Base-by-base conservation (phyloP, 148 eudicot genomes). In the Vaccinium myrtillus region DNA sequence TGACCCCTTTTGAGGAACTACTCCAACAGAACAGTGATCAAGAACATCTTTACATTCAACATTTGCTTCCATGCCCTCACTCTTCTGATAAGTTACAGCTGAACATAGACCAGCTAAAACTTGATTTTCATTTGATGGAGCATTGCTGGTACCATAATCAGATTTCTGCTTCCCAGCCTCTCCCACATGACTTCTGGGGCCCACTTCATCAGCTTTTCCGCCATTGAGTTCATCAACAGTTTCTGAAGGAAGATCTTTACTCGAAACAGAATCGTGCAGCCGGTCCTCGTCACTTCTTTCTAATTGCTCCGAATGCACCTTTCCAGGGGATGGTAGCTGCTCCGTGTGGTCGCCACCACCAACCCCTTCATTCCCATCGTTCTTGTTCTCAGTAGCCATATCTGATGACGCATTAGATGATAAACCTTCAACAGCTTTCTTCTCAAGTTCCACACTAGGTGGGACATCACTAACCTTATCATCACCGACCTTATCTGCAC, bases 11-110 rank as follows among this genome's bases (percentile, higher is more conserved):
- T 39, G 56, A 58, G 55, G 54, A 74, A 43, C 53, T 71, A 82
- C 46, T 70, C 63, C 75, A 61, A 77, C 79, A 49, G 76, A 75
- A 12, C 56, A 21, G 27, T 76, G 79, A 32, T 48, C 56, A 55
- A 30, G 6, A 36, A 71, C 67, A 58, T 86, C 93, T 82, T 80
- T 88, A 48, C 63, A 84, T 73, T 75, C 89, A 7, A 67, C n/a
- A 81, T 51, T 76, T 25, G 77, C 87, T 51, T 76, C 87, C 79
- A 73, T 76, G 78, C 80, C 49, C 75, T 73, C 81, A 80, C 36
- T 78, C 82, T 85, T 86, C 71, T 55, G 84, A 54, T 82, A 79
- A 54, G n/a, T 48, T 71, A 69, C 84, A 82, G 77, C 56, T 70
- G 80, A 30, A 78, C 71, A 73, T 80, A 73, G 51, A 51, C 27